These are phyloP conservation scores for Wilcoxina mikolae DNA, from an alignment of 495 filamentous ascomycete genomes.

Conservation along the genomic window DNA sequence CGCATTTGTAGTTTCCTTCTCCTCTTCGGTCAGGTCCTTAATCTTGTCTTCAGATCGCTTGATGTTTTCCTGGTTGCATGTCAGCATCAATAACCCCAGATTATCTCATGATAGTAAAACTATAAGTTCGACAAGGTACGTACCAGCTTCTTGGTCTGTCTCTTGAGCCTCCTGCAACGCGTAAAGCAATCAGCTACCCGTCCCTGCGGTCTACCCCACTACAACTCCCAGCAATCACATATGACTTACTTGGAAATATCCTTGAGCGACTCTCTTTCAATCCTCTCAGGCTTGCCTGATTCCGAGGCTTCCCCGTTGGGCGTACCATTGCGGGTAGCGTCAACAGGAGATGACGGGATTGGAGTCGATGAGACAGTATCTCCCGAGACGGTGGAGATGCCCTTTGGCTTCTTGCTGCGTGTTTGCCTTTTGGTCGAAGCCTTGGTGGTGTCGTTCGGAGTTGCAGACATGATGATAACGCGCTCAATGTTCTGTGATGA, in stretches of 20 bases:
- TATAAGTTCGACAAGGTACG: not conserved
- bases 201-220: not conserved
- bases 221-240: not conserved
- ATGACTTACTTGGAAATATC: constrained; percentile 24
- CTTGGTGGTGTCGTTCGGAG: not conserved
- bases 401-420: constrained; percentile 2
- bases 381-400: not conserved
- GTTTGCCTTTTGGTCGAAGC: not conserved
- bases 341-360: not conserved
- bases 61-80: constrained; percentile 16
- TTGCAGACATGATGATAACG: not conserved
- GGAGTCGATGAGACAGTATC: not conserved
- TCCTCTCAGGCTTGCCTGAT: constrained; percentile 7
- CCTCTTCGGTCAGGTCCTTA: constrained; percentile 24
- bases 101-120: not conserved
- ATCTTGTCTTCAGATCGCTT: constrained; percentile 27
- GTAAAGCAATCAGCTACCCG: constrained; percentile 2
- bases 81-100: not conserved
- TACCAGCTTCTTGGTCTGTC: constrained; percentile 26
- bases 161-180: constrained; percentile 21
- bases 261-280: constrained; percentile 25
- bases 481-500: not conserved
- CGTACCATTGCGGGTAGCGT: not conserved
- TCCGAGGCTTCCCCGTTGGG: not conserved
- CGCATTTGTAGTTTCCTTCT: constrained; percentile 16